Base-by-base conservation (phyloP, 768 basidiomycete species). In the Daedaleopsis nitida region DNA sequence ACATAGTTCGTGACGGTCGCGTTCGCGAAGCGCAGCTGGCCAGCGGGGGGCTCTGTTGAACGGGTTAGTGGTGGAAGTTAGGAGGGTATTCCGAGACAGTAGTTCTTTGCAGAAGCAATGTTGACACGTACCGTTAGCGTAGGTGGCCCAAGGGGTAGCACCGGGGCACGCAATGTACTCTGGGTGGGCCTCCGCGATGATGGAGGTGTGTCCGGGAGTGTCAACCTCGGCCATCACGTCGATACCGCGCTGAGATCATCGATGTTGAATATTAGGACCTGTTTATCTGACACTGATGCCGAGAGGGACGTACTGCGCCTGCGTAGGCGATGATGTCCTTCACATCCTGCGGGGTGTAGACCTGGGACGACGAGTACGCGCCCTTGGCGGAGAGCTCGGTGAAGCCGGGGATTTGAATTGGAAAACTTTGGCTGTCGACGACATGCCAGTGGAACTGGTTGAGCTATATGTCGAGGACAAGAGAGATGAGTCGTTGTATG, bases 401-500 rank as follows among this genome's bases (percentile, higher is more conserved):
- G 58, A 71, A 77, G 13, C 70, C 70, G 0, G 74, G 69, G 16
- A 81, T 61, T 45, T 73, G 68, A 27, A 84, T 73, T 4, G 83
- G 82, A 74, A 82, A 86, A 64, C 73, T 75, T 65, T 85, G 81
- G 60, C 78, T 79, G 68, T 84, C 81, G 23, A 80, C 76, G 56
- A 81, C 69, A 66, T 82, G 79, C 78, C 77, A 80, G 63, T 81
- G 78, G 66, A 81, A 78, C 37, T 75, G 72, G 66, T 78, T 84
- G 61, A 84, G 74, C 78, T 81, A 23, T 24, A 11, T 27, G 23
- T 24, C 19, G n/a, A 19, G 17, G 11, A 47, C 45, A 47, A 47
- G 21, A 45, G 44, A 45, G 10, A 45, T 45, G 44, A 45, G 21
- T 32, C 39, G 11, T 42, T 42, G 39, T 42, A 42, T 32, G 27